Conservation (phyloP, 345 rosid species). For the Lagerstroemia speciosa region DNA sequence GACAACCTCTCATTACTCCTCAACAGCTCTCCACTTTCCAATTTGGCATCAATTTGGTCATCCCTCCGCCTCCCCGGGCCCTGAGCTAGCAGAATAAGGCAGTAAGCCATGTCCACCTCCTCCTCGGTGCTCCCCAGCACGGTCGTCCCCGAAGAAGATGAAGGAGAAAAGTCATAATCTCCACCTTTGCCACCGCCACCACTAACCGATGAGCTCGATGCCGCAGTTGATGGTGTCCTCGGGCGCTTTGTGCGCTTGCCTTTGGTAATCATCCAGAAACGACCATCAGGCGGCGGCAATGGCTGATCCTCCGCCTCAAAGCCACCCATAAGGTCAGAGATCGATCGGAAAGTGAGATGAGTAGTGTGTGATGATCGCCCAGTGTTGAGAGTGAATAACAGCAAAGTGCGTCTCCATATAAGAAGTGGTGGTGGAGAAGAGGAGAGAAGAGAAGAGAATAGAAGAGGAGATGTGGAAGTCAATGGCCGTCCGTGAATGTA, state of each 20-base stretch:
- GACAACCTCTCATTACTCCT: slow-evolving; percentile 22
- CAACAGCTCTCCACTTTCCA: slow-evolving; percentile 1
- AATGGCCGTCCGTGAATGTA: slow-evolving; percentile 38
- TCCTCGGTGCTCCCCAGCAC: slow-evolving; percentile 45
- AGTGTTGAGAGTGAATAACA: not conserved
- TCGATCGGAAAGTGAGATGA: no score
- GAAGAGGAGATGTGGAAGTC: slow-evolving; percentile 11
- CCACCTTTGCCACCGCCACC: slow-evolving; percentile 21
- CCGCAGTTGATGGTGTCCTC: slow-evolving; percentile 35
- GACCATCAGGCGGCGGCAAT: slow-evolving; percentile 12
- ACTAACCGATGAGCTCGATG: slow-evolving; percentile 45
- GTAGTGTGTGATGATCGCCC: no score
- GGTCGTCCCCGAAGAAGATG: slow-evolving; percentile 9
- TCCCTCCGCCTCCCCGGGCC: slow-evolving; percentile 18
- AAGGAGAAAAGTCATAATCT: slow-evolving; percentile 10
- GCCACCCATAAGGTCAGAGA: not conserved
- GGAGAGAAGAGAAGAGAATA: no score
- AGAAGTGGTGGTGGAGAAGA: not conserved
- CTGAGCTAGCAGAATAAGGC: slow-evolving; percentile 74
- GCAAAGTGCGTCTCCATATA: not conserved
- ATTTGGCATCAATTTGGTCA: not conserved
- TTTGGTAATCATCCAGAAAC: slow-evolving; percentile 28
- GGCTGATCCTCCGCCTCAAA: not conserved
- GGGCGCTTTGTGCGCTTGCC: slow-evolving; percentile 83
- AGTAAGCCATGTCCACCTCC: slow-evolving; percentile 89